Evolutionary conservation across 2,329 filamentous ascomycete species (phyloP).

Genomic region (Alternaria conjuncta): DNA sequence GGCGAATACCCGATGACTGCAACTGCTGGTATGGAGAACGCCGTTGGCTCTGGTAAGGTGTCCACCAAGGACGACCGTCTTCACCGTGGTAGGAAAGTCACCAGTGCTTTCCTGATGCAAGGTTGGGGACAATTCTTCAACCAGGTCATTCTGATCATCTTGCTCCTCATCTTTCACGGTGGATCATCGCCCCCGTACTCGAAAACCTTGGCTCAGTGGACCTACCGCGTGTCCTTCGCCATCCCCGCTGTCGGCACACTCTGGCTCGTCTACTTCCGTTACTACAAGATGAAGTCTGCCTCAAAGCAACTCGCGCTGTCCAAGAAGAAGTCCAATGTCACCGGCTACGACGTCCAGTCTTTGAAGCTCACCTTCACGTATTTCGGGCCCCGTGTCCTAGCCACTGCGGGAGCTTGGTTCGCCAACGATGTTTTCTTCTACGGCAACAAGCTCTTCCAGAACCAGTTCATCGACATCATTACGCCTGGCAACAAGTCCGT

Average conservation of each 20-base stretch:
- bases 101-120: slow-evolving; percentile 96
- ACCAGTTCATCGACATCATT: slow-evolving; percentile 85
- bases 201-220: slow-evolving; percentile 79
- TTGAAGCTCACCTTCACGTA: slow-evolving; percentile 78
- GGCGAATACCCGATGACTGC: slow-evolving; percentile 98
- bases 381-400: slow-evolving; percentile 85
- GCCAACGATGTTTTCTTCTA: slow-evolving; percentile 99
- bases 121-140: slow-evolving; percentile 97
- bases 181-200: slow-evolving; percentile 78
- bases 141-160: slow-evolving; percentile 85
- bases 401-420: slow-evolving; percentile 90
- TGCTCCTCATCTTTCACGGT: slow-evolving; percentile 87
- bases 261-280: slow-evolving; percentile 96
- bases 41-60: slow-evolving; percentile 81
- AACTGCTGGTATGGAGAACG: slow-evolving; percentile 92
- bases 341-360: slow-evolving; percentile 89
- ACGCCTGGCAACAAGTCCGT: slow-evolving; percentile 72
- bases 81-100: slow-evolving; percentile 94
- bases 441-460: slow-evolving; percentile 97
- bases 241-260: slow-evolving; percentile 88
- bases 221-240: slow-evolving; percentile 90
- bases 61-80: slow-evolving; percentile 93
- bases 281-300: slow-evolving; percentile 90
- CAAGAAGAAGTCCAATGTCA: slow-evolving; percentile 87
- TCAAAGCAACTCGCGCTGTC: slow-evolving; percentile 80